Evolutionary conservation across 2,329 filamentous ascomycete species (phyloP).

Genomic region (Zalaria sp.): DNA sequence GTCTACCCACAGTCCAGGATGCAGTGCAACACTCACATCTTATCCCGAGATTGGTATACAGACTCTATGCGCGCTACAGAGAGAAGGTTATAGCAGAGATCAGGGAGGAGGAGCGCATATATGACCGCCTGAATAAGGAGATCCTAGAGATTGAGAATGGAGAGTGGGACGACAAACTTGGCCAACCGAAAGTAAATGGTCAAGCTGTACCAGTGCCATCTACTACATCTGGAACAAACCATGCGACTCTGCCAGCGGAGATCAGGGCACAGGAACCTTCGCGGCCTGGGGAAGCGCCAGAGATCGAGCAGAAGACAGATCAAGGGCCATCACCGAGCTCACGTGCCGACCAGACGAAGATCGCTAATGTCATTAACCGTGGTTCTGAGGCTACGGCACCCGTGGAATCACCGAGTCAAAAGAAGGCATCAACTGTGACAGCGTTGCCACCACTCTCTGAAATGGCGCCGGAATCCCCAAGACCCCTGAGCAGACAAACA

Average conservation of each 20-base stretch:
- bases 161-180: constrained; percentile 33
- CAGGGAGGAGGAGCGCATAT: constrained; percentile 56
- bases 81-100: constrained; percentile 57
- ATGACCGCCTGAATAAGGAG: constrained; percentile 50
- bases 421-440: constrained; percentile 14
- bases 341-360: constrained; percentile 12
- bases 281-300: neutral
- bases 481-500: constrained; percentile 11
- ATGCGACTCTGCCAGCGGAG: neutral
- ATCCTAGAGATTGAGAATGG: constrained; percentile 53
- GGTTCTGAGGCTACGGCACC: constrained; percentile 20
- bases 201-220: neutral
- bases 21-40: constrained; percentile 51
- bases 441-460: constrained; percentile 19
- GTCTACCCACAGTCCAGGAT: constrained; percentile 51
- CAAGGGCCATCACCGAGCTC: neutral
- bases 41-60: constrained; percentile 55
- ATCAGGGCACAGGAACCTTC: neutral
- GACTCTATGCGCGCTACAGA: constrained; percentile 63
- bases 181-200: neutral
- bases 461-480: constrained; percentile 19
- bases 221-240: neutral
- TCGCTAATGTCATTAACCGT: constrained; percentile 22
- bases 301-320: neutral
- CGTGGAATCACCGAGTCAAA: constrained; percentile 9